Evolutionary conservation across 2,329 filamentous ascomycete species (phyloP), one percentile per base, ranked within the genome.

Genomic region (Kalmusia sp.): DNA sequence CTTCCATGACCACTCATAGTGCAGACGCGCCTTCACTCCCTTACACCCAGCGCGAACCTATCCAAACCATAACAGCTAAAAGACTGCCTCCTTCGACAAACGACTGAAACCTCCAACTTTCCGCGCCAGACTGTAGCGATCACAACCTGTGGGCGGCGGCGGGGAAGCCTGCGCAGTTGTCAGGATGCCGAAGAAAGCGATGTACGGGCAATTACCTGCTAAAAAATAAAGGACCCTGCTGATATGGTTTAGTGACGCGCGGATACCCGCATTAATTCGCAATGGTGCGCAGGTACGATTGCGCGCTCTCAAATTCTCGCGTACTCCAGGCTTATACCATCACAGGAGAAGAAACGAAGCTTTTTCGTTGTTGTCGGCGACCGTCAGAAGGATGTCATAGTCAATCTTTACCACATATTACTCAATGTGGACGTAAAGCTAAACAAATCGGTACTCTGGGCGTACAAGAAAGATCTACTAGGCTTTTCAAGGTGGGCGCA

Each of bases 351-450:
- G 85, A 98, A 98, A 81, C 87, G 95, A 76, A 96, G 91, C 79
- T 97, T 99, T 81, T 96, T 99, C 77, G 91, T 99, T 52, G 88
- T 99, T 21, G 93, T 99, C 39, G 95, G 95, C 70, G 92, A 99
- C 76, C 87, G 87, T 53, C 87, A 92, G 63, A 99, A 99, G 76
- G 95, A 99, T 82, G 92, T 93, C 65, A 98, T 99, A 72, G 93
- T 98, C 62, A 87, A 97, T 72, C 83, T 93, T 54, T 93, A 98
- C 78, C 92, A 95, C 71, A 96, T 99, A 70, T 90, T 97, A 82
- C 89, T 93, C 45, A 90, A 86, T 65, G 88, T 90, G 71, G 91
- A 96, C 72, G 86, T 97, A 61, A 96, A 96, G 78, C 87, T 96
- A 75, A 96, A 95, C 80, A 98, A 98, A 76, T 95, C 91, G 11